Base-by-base conservation (phyloP, 371 early-diverging fungal genomes). In the Mortierella sp. region DNA sequence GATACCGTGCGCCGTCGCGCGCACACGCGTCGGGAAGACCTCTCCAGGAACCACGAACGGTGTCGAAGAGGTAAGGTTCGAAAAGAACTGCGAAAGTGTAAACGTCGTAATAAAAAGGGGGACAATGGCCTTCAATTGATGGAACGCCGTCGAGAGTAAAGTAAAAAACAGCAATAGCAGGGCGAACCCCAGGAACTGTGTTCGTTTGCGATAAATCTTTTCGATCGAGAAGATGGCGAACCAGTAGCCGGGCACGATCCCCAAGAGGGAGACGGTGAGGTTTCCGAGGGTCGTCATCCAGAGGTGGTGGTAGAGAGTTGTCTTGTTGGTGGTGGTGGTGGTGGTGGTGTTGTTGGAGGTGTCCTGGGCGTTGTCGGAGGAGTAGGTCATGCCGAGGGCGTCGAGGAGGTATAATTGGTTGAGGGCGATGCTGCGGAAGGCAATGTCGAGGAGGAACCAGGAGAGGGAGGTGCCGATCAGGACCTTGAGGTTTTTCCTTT, bases 21-120 rank as follows among this genome's bases (percentile, higher is more conserved):
- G 89, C 65, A 90, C 90, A 10, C 91, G 88, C 21, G 93, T 97
- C 21, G 97, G 97, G 91, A 97, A 98, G 4, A 95, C 93, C 87
- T 98, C 98, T 78, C 96, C 95, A 11, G 97, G 97, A 73, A 96
- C 90, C 71, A 97, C 94, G 74, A 97, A 98, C 29, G 97, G 97
- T 4, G 92, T 92, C 32, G 90, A 78, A 85, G 94, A 92, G 27
- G 94, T 93, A 87, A 94, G 94, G 75, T 95, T 92, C 88, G 92
- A 92, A 84, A 94, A 94, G 84, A 95, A 92, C 79, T 91, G 95
- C 4, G 95, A 93, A 32, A 95, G 87, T 6, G 95, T 94, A 84
- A 94, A 96, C 63, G 96, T 83, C 48, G 88, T 83, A 46, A 93
- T 78, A 72, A 93, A 93, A 2, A 88, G 74, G 4, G 88, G 87